Evolutionary conservation across 1,139 yeast genomes (phyloP).

Genomic region (Candida sanyaensis): DNA sequence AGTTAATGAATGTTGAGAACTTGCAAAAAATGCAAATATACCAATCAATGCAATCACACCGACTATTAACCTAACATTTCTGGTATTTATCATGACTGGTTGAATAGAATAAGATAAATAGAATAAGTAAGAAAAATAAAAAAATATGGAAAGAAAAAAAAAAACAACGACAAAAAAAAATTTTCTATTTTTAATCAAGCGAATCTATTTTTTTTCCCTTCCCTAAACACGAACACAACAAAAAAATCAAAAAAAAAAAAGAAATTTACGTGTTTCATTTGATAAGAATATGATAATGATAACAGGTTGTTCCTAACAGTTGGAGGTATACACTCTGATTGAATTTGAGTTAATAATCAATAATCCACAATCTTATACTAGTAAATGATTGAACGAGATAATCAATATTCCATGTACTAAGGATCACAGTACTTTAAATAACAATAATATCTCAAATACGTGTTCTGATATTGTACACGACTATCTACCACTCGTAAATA

Average conservation of each 20-base stretch:
- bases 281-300: too few species aligned
- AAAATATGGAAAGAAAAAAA: neutral
- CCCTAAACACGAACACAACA: neutral
- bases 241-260: neutral
- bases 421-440: too few species aligned
- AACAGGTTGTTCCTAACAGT: too few species aligned
- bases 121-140: neutral
- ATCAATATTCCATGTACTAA: too few species aligned
- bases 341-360: too few species aligned
- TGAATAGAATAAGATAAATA: neutral
- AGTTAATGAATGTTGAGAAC: slow-evolving; percentile 30
- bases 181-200: slow-evolving; percentile 1
- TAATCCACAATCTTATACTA: too few species aligned
- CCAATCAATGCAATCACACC: slow-evolving; percentile 37
- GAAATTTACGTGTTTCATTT: neutral
- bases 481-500: too few species aligned
- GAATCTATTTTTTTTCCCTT: neutral
- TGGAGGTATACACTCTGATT: too few species aligned
- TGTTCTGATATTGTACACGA: too few species aligned
- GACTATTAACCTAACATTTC: slow-evolving; percentile 38
- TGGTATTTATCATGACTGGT: slow-evolving; percentile 31
- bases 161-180: neutral
- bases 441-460: too few species aligned
- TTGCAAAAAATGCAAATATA: slow-evolving; percentile 37
- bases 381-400: too few species aligned